Base-by-base conservation (phyloP, 129 eudicot genomes). In the Deinandra increscens region DNA sequence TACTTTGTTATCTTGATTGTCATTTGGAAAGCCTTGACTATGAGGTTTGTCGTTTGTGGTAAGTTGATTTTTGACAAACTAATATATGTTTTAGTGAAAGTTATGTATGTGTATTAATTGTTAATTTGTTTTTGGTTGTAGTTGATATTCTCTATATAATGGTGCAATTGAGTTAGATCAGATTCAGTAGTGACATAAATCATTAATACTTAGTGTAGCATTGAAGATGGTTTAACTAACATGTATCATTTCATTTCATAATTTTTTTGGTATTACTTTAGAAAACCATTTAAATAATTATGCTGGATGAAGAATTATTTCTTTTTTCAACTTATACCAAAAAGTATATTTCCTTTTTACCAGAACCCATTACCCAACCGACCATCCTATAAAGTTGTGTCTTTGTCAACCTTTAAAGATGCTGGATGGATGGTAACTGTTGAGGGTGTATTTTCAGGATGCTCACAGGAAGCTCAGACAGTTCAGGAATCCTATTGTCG, bases 91-190 rank as follows among this genome's bases (percentile, higher is more conserved):
- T 69, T 14, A 7, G 31, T 18, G 4, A 68, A 17, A 36, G 11
- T 36, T 50, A 23, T 69, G 64, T 51, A 4, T 72, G 2, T 60
- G 70, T 53, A 59, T 20, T 51, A 29, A 62, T 23, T 20, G 10
- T 55, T 9, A 10, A 23, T 60, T 65, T 69, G 73, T 12, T 9
- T 60, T 33, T 73, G 77, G 60, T 39, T 70, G 81, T 83, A 82
- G 83, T 82, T 82, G 73, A 68, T 65, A 42, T 63, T 50, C 53
- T 81, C 83, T 82, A 82, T 66, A 74, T 78, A 70, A 65, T 44
- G 80, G 73, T 46, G 68, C 37, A 43, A 51, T 43, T 41, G 78
- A 29, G 74, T 72, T 79, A 68, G 77, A 64, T 69, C 76, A 72
- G 77, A 46, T 73, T 58, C 43, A 19, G 59, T 9, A 42, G 73